Percentiles rank a stretch among this genome's conserved stretches.
Conservation (phyloP, 2,329 filamentous ascomycete species). For the Fonsecaea monophora region DNA sequence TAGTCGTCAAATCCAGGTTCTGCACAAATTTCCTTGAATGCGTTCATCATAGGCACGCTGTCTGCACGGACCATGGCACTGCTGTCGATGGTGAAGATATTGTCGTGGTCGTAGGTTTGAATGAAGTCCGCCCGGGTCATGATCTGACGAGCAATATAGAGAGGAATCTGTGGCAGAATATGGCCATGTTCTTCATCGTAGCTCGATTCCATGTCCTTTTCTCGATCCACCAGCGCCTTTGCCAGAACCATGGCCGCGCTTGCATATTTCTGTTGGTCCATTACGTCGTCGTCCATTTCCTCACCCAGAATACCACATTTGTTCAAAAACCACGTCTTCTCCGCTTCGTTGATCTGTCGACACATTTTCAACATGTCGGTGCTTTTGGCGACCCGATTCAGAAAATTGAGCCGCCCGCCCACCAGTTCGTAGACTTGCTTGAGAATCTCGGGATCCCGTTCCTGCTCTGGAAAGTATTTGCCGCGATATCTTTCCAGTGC, state of each 20-base stretch:
- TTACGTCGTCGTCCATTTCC: constrained; percentile 94
- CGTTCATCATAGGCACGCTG: constrained; percentile 93
- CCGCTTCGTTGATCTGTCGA: constrained; percentile 71
- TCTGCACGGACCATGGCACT: constrained; percentile 87
- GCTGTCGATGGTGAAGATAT: constrained; percentile 93
- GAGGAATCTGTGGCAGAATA: constrained; percentile 77
- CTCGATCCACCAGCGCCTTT: constrained; percentile 84
- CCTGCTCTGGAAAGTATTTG: constrained; percentile 73
- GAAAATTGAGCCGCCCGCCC: constrained; percentile 84
- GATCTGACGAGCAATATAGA: constrained; percentile 84
- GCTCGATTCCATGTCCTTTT: constrained; percentile 68
- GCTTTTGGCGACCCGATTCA: constrained; percentile 89
- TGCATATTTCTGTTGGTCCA: constrained; percentile 96
- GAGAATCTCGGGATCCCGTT: constrained; percentile 61
- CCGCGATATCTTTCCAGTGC: constrained; percentile 81
- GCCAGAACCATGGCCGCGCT: constrained; percentile 94
- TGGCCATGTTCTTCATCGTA: constrained; percentile 74
- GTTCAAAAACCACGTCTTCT: constrained; percentile 81
- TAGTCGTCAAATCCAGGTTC: constrained; percentile 80
- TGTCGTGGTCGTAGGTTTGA: constrained; percentile 87
- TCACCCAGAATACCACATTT: constrained; percentile 77
- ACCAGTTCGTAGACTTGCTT: constrained; percentile 84
- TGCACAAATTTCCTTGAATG: constrained; percentile 82
- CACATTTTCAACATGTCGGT: constrained; percentile 80
- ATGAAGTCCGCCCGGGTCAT: constrained; percentile 98